Evolutionary conservation across 202 grass and related monocot genomes (phyloP), one percentile per base, ranked within the genome.

Genomic region (Dendrocalamus latiflorus): DNA sequence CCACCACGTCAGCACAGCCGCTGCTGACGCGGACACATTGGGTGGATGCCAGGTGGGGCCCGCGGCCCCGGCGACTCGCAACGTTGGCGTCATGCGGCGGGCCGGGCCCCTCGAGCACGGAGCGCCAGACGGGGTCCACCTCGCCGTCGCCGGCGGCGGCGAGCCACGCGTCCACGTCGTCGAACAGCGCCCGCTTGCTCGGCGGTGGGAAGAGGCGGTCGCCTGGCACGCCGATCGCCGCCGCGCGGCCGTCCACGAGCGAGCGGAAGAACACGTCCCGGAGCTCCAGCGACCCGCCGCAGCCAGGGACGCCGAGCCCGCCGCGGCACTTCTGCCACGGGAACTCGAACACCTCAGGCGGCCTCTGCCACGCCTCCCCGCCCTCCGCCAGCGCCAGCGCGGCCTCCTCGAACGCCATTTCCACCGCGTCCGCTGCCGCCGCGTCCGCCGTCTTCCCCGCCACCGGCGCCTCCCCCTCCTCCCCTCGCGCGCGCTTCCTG

Each of bases 231-330:
- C 85, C 85, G 18, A 91, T 82, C 14, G 58, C 37, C 34, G 87
- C 87, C 8, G 38, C 2, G 38, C 70, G 25, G 1, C 89, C 89
- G 54, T 95, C 95, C 26, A 95, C 87, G 25, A 87, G 87, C 8
- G 93, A 98, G 20, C 74, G 74, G 87, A 95, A 98, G 91, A 98
- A 98, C 51, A 95, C 95, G 21, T 90, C 87, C 1, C 79, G 87
- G 70, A 86, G 81, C 60, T 95, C 87, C 79, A 53, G 26, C 55
- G 48, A 37, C 28, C 42, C 50, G 30, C 77, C 57, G 22, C 47
- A 41, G 56, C 53, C 60, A 24, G 34, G 65, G n/a, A 60, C 2
- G 73, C 80, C 75, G 28, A 89, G 58, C 15, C 87, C 80, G 70
- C 61, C 62, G 43, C 67, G 41, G 72, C 34, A 70, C 81, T 72